Evolutionary conservation across 1,284 basidiomycete genomes (phyloP).

Genomic region (Moesziomyces sp.): DNA sequence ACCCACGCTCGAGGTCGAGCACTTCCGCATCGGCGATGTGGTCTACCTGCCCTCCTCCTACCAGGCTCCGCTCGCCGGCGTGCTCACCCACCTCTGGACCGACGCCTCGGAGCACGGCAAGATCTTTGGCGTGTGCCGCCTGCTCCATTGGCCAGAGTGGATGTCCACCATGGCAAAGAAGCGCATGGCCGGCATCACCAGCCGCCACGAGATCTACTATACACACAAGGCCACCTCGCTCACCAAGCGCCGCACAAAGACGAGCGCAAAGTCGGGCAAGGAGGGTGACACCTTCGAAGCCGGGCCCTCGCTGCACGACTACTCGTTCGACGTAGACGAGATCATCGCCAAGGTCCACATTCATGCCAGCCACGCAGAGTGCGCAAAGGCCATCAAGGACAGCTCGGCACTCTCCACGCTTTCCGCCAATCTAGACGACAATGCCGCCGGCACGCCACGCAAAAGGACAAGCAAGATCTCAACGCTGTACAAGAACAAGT

Average conservation of each 20-base stretch:
- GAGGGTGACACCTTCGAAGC: slow-evolving; percentile 45
- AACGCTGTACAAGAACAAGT: slow-evolving; percentile 39
- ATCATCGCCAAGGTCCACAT: slow-evolving; percentile 44
- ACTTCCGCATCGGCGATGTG: slow-evolving; percentile 47
- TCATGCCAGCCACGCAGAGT: slow-evolving; percentile 20
- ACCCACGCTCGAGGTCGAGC: slow-evolving; percentile 19
- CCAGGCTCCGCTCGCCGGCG: slow-evolving; percentile 44
- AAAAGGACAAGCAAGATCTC: slow-evolving; percentile 15
- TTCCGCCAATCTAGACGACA: slow-evolving; percentile 7
- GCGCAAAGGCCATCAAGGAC: slow-evolving; percentile 3
- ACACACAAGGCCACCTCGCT: slow-evolving; percentile 44
- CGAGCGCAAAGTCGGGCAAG: slow-evolving; percentile 31
- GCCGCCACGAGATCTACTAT: slow-evolving; percentile 56
- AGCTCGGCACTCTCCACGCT: not conserved
- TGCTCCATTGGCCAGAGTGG: slow-evolving; percentile 53
- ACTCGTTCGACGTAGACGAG: slow-evolving; percentile 46
- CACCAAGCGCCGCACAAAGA: slow-evolving; percentile 40
- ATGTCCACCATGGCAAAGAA: slow-evolving; percentile 52
- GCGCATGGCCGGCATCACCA: slow-evolving; percentile 45
- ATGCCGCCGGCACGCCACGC: slow-evolving; percentile 5
- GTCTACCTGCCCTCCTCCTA: slow-evolving; percentile 51
- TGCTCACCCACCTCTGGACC: slow-evolving; percentile 49
- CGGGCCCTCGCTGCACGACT: slow-evolving; percentile 43
- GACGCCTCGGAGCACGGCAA: slow-evolving; percentile 35
- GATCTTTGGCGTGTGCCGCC: slow-evolving; percentile 49